Conservation (phyloP, 345 rosid genomes). For the Gossypium turneri region DNA sequence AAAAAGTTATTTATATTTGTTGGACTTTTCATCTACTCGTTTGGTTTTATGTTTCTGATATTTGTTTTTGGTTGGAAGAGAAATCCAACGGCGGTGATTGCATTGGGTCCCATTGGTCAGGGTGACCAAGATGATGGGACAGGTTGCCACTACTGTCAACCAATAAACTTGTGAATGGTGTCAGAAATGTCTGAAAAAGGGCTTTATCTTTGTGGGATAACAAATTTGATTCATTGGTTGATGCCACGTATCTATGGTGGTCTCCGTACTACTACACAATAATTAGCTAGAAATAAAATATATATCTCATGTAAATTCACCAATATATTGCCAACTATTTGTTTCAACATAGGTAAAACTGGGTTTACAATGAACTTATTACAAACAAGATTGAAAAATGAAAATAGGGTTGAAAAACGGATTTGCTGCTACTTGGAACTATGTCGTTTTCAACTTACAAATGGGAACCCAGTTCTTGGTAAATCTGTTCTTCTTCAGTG, state of each 20-base stretch:
- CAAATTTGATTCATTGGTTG: conserved; percentile 24
- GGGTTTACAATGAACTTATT: conserved; percentile 1
- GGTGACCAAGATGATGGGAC: conserved; percentile 11
- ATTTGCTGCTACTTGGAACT: conserved; percentile 12
- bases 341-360: conserved; percentile 6
- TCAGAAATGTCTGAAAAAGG: conserved; percentile 19
- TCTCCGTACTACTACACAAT: neutral
- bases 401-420: neutral
- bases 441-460: conserved; percentile 16
- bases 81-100: conserved; percentile 1
- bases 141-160: conserved; percentile 16
- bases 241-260: conserved; percentile 9
- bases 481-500: conserved; percentile 32
- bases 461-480: conserved; percentile 17
- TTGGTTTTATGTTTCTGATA: too few species aligned
- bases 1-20: too few species aligned
- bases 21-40: too few species aligned
- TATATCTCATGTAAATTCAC: neutral
- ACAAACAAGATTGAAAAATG: neutral
- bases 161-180: conserved; percentile 16
- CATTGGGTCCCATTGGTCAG: conserved; percentile 14
- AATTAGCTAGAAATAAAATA: neutral
- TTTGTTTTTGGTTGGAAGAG: neutral
- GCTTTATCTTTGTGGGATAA: conserved; percentile 14
- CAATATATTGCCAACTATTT: neutral